phyloP scores from a whole-genome alignment of 2,329 filamentous ascomycete species.

The Huntiella decipiens region DNA sequence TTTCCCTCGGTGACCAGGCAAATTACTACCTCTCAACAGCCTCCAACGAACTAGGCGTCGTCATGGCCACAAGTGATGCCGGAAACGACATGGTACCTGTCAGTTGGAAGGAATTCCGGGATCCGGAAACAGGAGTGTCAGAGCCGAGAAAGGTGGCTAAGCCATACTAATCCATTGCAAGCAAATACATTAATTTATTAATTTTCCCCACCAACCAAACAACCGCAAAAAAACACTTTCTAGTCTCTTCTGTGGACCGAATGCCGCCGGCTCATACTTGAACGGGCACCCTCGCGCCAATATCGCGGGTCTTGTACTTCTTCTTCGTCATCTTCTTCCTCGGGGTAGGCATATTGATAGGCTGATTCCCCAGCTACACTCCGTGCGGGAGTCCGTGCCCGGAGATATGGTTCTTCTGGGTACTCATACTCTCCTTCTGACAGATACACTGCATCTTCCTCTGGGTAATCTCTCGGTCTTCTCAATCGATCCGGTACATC shows the following conservation, averaged over 20 bases:
- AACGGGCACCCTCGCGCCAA: too few species aligned
- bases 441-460: background rate
- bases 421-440: background rate
- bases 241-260: too few species aligned
- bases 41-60: conserved; percentile 76
- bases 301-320: too few species aligned
- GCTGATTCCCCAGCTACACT: background rate
- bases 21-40: conserved; percentile 93
- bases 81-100: conserved; percentile 85
- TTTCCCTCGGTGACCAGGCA: conserved; percentile 78
- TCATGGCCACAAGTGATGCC: conserved; percentile 75
- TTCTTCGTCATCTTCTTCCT: background rate
- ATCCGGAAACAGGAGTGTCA: conserved; percentile 55
- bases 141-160: conserved; percentile 88
- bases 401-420: background rate
- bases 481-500: background rate
- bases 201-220: too few species aligned
- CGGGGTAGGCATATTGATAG: background rate
- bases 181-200: too few species aligned
- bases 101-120: conserved; percentile 87
- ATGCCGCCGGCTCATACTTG: too few species aligned
- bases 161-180: conserved; percentile 43
- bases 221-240: too few species aligned
- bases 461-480: background rate
- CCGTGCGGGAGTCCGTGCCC: background rate